Base-by-base conservation (phyloP, 1,284 basidiomycete genomes). In the Ustilago trichophora region DNA sequence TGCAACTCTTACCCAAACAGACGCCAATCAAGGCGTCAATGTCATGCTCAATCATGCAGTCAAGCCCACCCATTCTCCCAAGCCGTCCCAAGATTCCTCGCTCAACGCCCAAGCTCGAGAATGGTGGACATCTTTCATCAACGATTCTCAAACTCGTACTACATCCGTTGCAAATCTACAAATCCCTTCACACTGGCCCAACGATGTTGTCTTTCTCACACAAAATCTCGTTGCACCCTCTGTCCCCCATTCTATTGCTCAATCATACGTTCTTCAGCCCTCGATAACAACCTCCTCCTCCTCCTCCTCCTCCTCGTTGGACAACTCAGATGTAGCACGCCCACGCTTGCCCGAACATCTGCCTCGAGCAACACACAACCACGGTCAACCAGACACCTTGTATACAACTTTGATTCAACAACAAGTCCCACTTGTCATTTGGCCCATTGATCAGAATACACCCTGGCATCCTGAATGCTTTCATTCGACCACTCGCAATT, bases 191-290 rank as follows among this genome's bases (percentile, higher is more conserved):
- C 21, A 54, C 15, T 68, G 65, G 65, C 65, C 65, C 7, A 15
- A 29, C 5, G 38, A 58, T 24, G 65, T 63, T 3, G 54, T 63
- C 11, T 68, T 27, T 16, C 37, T 68, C 37, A 68, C 65, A 3
- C 65, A 63, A 19, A 62, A 58, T 31, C 25, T 68, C 15, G 51
- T 56, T 6, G 53, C 65, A 2, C 21, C 44, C 0, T 62, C 65
- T 2, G 33, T 68, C 3, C 54, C 58, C 6, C 42, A 54, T 6
- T 32, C 36, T 8, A 27, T 58, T 0, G 65, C 65, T 7, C 13
- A 41, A 31, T 15, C 33, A 19, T 68, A 68, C 18, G 40, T 68
- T 3, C 58, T 68, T 18, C 35, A 19, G 18, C 56, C 56, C 3
- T 29, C 27, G 27, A n/a, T n/a, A n/a, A n/a, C n/a, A n/a, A n/a